Conservation (phyloP, 352 stramenopile genomes). For the Albugo laibachii region DNA sequence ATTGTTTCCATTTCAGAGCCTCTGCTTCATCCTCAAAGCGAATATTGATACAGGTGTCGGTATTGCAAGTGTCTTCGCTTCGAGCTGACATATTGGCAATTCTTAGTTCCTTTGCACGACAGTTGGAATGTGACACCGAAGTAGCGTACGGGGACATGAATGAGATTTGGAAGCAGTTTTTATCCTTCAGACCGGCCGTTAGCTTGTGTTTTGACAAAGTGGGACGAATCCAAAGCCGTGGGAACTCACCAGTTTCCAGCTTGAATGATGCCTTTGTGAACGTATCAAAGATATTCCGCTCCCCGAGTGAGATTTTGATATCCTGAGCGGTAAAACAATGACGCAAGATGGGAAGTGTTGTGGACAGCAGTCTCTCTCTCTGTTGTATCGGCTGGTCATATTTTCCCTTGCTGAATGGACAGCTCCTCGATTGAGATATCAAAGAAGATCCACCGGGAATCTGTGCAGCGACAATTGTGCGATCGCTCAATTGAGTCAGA, state of each 20-base stretch:
- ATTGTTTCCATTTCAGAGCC: conserved; percentile 21
- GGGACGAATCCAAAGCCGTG: conserved; percentile 13
- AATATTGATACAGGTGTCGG: conserved; percentile 11
- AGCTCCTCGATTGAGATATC: background rate
- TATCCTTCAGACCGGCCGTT: background rate
- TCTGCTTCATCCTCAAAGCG: conserved; percentile 20
- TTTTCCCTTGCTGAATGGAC: background rate
- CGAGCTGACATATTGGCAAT: too few relatives aligned
- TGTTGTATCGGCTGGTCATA: background rate
- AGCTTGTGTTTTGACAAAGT: background rate
- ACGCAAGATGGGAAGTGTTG: conserved; percentile 22
- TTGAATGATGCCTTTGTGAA: conserved; percentile 21
- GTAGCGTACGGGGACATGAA: conserved; percentile 3
- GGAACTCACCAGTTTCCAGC: conserved; percentile 14
- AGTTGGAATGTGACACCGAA: too few relatives aligned
- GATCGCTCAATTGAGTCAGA: too few relatives aligned
- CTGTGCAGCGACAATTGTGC: too few relatives aligned
- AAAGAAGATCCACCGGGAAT: background rate
- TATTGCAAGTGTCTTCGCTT: conserved; percentile 5
- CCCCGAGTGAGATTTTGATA: conserved; percentile 21
- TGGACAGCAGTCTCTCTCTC: background rate
- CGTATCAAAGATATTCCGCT: conserved; percentile 23
- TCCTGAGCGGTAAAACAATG: conserved; percentile 25
- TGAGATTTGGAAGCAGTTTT: conserved; percentile 3
- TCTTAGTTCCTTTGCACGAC: too few relatives aligned